These are phyloP conservation scores for Penicillium canariense DNA, from an alignment of 495 filamentous ascomycete genomes.

Conservation along the genomic window DNA sequence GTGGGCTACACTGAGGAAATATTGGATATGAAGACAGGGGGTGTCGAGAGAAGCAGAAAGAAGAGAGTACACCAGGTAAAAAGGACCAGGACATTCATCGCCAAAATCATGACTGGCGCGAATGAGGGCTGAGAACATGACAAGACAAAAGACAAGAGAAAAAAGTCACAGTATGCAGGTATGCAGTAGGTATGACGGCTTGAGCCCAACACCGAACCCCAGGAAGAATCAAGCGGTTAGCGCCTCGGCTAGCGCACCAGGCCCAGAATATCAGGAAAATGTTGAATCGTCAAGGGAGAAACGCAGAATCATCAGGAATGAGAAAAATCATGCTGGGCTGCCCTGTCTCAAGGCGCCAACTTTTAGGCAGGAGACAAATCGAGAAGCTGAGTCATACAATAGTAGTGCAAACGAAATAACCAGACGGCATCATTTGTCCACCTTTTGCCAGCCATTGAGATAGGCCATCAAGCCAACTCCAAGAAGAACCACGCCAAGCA, in stretches of 20 bases:
- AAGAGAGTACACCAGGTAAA: conserved; percentile 12
- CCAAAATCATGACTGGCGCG: conserved; percentile 46
- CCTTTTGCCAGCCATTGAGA: conserved; percentile 82
- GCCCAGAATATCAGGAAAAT: conserved; percentile 16
- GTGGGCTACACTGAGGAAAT: conserved; percentile 22
- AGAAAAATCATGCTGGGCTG: conserved; percentile 14
- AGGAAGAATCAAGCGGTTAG: conserved; percentile 12
- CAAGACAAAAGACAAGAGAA: conserved; percentile 25
- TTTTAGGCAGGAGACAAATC: conserved; percentile 15
- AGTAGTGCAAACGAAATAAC: not conserved
- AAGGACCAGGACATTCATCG: conserved; percentile 27
- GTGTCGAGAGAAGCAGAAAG: not conserved
- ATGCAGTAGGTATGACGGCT: conserved; percentile 24
- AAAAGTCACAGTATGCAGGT: conserved; percentile 31
- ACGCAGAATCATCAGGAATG: conserved; percentile 12
- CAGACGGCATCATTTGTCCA: conserved; percentile 51
- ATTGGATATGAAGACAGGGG: conserved; percentile 18
- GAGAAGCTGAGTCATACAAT: conserved; percentile 13
- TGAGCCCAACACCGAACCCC: conserved; percentile 17
- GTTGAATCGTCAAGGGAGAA: conserved; percentile 22
- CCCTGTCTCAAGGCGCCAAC: conserved; percentile 14
- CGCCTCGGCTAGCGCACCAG: conserved; percentile 2
- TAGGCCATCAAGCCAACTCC: conserved; percentile 93
- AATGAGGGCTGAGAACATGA: conserved; percentile 22
- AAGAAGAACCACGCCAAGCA: conserved; percentile 84